Percentiles rank a stretch among this genome's conserved stretches.
phyloP scores from a whole-genome alignment of 1,284 basidiomycete genomes.

The Marasmius tenuissimus region DNA sequence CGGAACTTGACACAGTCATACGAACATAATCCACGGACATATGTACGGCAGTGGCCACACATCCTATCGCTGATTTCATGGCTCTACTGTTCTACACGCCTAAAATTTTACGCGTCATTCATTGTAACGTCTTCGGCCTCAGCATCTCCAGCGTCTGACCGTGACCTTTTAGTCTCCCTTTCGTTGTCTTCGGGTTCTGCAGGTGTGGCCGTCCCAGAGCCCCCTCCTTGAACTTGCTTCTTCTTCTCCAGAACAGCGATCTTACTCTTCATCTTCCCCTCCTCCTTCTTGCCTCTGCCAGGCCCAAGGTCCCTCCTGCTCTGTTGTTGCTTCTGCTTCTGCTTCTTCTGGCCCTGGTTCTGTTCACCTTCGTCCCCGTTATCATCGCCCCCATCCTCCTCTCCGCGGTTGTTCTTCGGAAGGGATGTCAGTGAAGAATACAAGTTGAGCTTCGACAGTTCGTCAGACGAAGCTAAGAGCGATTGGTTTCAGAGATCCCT shows the following conservation, averaged over 20 bases:
- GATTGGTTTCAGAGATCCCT: too few species aligned
- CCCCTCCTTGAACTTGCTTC: slow-evolving; percentile 9
- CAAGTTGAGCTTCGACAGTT: slow-evolving; percentile 55
- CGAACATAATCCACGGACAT: too few species aligned
- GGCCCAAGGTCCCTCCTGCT: background rate
- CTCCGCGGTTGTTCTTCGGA: slow-evolving; percentile 60
- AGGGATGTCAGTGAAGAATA: slow-evolving; percentile 59
- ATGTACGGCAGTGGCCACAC: too few species aligned
- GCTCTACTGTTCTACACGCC: too few species aligned
- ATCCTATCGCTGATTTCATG: too few species aligned
- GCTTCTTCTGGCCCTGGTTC: slow-evolving; percentile 7
- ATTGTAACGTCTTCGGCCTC: background rate
- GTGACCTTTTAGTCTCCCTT: slow-evolving; percentile 18
- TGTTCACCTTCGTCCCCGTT: slow-evolving; percentile 15
- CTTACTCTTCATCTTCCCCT: slow-evolving; percentile 54
- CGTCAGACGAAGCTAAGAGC: slow-evolving; percentile 43
- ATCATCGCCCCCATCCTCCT: slow-evolving; percentile 30
- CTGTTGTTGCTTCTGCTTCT: slow-evolving; percentile 22
- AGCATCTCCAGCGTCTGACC: background rate
- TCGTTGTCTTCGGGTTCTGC: slow-evolving; percentile 14
- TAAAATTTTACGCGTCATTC: too few species aligned
- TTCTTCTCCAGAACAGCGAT: slow-evolving; percentile 33
- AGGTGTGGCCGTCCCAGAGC: background rate
- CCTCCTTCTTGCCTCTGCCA: slow-evolving; percentile 37
- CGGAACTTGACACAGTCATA: too few species aligned